These are phyloP conservation scores for Monosporascus sp. DNA, from an alignment of 2,329 filamentous ascomycete genomes.

Conservation along the genomic window DNA sequence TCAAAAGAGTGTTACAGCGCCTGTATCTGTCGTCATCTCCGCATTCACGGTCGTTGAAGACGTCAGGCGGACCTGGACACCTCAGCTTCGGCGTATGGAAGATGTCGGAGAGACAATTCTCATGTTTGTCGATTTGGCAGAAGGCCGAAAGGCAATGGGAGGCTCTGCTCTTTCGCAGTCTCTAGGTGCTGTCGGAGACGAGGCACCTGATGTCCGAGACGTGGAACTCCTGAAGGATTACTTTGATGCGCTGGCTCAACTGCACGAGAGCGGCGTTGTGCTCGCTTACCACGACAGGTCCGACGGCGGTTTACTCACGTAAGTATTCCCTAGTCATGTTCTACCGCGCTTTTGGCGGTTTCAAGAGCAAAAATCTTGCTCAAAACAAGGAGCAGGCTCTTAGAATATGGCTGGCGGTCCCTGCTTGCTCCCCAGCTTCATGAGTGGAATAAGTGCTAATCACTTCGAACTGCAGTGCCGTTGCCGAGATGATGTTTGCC, in stretches of 20 bases:
- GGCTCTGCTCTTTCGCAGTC: constrained; percentile 89
- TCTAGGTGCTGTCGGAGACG: constrained; percentile 78
- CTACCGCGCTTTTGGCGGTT: too few species aligned
- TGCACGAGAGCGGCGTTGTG: constrained; percentile 55
- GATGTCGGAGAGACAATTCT: constrained; percentile 86
- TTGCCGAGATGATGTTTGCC: constrained; percentile 98
- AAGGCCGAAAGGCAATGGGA: constrained; percentile 74
- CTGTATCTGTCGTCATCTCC: constrained; percentile 85
- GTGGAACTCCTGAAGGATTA: constrained; percentile 78
- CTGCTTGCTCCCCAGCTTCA: too few species aligned
- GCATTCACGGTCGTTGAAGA: constrained; percentile 83
- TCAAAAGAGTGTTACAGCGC: constrained; percentile 83
- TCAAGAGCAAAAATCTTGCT: too few species aligned
- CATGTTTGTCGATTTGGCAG: constrained; percentile 85
- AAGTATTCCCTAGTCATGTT: too few species aligned
- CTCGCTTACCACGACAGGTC: constrained; percentile 93
- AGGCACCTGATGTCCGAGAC: constrained; percentile 81
- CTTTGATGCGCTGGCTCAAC: constrained; percentile 74
- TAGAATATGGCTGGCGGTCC: too few species aligned
- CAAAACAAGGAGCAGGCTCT: too few species aligned
- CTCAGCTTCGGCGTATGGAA: constrained; percentile 73
- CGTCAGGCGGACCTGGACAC: constrained; percentile 87
- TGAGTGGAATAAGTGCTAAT: too few species aligned
- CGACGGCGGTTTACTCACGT: constrained; percentile 83
- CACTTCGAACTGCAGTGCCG: constrained; percentile 37